Base-by-base conservation (phyloP, 768 basidiomycete species). In the Tylopilus subfusipes region DNA sequence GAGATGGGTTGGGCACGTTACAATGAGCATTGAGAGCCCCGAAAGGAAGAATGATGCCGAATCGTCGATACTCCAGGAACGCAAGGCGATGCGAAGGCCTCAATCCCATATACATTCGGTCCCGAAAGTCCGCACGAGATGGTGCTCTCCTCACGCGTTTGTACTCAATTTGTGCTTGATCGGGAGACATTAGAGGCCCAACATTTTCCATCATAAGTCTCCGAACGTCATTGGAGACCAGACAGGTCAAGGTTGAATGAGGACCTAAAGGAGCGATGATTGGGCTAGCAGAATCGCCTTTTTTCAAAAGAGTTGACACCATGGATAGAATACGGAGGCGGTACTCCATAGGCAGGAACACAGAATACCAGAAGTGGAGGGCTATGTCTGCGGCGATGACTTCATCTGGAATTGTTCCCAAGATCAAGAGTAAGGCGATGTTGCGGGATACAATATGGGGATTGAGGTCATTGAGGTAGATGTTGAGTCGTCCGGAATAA, bases 281-380 rank as follows among this genome's bases (percentile, higher is more conserved):
- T n/a, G 55, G 50, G 14, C 36, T 34, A 3, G 33, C 16, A 11
- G 29, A 29, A 14, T 36, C 18, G 25, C 47, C 22, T 11, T 53
- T 44, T 50, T 55, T 58, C 44, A 67, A 30, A 39, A 63, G 44
- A 13, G 56, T 33, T 2, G 68, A 45, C 25, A 72, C 57, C 42
- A 63, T 54, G 3, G 52, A 22, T 4, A 67, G 42, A 19, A 69
- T 51, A 19, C 54, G 53, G 4, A 67, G 8, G 13, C 59, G 59
- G 54, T 78, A 73, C 40, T 68, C 64, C 36, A 48, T 50, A 8
- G 77, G 76, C 39, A 79, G 46, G 53, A 74, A 75, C 8, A 68
- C 68, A 2, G 79, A 81, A 50, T 78, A 78, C 76, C 76, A 79
- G 48, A 77, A 73, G 53, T 81, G 79, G 21, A 79, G 67, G 6